phyloP scores from a whole-genome alignment of 2,329 filamentous ascomycete species.

The Aspergillus arachidicola region DNA sequence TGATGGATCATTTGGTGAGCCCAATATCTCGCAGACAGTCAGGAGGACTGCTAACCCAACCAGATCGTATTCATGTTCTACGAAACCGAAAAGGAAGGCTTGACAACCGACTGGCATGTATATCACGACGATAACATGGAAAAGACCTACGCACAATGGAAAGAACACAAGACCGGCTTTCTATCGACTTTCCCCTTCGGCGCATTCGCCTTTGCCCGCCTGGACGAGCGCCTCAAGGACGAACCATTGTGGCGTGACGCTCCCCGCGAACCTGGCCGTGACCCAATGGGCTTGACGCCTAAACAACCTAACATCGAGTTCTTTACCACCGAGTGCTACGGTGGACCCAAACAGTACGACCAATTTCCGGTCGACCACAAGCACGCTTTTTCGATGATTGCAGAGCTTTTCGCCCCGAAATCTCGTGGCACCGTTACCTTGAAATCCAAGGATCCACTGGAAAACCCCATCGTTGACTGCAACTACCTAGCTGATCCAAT shows the following conservation, averaged over 20 bases:
- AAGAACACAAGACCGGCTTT: conserved; percentile 60
- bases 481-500: conserved; percentile 60
- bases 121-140: conserved; percentile 58
- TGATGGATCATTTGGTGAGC: conserved; percentile 55
- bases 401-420: conserved; percentile 60
- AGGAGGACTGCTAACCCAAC: conserved; percentile 8
- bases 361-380: conserved; percentile 57
- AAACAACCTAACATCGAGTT: conserved; percentile 64
- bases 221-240: conserved; percentile 61
- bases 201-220: conserved; percentile 62
- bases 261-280: conserved; percentile 53
- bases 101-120: conserved; percentile 61
- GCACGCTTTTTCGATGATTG: conserved; percentile 61
- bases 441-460: conserved; percentile 50
- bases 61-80: conserved; percentile 64
- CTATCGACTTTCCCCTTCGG: conserved; percentile 66
- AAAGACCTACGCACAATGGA: conserved; percentile 58
- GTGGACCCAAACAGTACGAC: conserved; percentile 60
- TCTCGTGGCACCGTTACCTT: conserved; percentile 60
- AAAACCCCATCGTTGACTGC: conserved; percentile 61
- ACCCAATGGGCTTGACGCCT: conserved; percentile 63
- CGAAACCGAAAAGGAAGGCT: conserved; percentile 53
- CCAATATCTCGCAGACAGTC: background rate
- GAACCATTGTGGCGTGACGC: conserved; percentile 59
- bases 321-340: conserved; percentile 65